Evolutionary conservation across 768 basidiomycete species (phyloP).

Genomic region (Ramaria sp.): DNA sequence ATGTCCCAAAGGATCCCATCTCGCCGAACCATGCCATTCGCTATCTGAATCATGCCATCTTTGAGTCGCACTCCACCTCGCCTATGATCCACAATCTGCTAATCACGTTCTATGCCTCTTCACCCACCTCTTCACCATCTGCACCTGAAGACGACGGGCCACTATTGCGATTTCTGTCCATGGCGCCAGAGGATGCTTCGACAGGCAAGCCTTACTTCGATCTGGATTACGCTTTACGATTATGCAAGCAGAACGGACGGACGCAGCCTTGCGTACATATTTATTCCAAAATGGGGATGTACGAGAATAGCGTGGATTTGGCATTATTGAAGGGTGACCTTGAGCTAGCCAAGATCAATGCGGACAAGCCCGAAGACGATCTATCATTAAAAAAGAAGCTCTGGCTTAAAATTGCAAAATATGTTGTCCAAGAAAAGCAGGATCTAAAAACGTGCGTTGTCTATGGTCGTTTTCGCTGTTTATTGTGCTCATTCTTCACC

Average conservation of each 20-base stretch:
- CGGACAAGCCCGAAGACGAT: constrained; percentile 91
- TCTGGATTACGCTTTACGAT: constrained; percentile 88
- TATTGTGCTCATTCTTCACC: background rate
- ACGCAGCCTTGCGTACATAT: constrained; percentile 91
- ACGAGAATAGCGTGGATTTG: constrained; percentile 92
- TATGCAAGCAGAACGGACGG: constrained; percentile 76
- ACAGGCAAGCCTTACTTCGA: constrained; percentile 90
- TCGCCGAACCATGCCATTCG: constrained; percentile 81
- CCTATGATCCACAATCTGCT: constrained; percentile 90
- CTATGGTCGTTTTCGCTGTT: background rate
- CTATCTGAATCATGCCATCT: constrained; percentile 78
- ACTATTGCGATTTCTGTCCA: constrained; percentile 71
- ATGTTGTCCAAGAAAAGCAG: constrained; percentile 95
- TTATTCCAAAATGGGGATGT: constrained; percentile 95
- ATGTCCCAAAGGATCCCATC: constrained; percentile 57
- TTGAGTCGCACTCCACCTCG: constrained; percentile 69
- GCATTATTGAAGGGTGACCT: constrained; percentile 91
- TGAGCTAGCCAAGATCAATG: constrained; percentile 90
- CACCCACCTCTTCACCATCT: constrained; percentile 32
- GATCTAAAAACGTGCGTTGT: constrained; percentile 89
- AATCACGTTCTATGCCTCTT: constrained; percentile 69
- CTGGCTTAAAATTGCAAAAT: constrained; percentile 98
- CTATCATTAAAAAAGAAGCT: constrained; percentile 79
- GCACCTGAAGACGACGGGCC: constrained; percentile 58
- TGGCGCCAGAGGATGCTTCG: constrained; percentile 70